These are phyloP conservation scores for Boehmeria nivea DNA, from an alignment of 306 rosid species.

Conservation along the genomic window DNA sequence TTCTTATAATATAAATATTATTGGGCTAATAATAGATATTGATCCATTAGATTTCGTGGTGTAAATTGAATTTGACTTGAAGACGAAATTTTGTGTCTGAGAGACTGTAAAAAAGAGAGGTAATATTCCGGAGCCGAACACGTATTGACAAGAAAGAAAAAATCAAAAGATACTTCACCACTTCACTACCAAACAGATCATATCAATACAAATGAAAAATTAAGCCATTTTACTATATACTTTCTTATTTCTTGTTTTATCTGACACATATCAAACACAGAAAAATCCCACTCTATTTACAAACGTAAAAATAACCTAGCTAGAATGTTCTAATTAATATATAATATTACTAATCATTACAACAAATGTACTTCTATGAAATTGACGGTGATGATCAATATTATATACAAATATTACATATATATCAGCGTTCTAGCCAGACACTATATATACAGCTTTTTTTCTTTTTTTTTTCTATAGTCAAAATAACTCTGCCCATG, in stretches of 20 bases:
- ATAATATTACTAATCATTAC: too few species aligned
- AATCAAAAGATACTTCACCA: conserved; percentile 1
- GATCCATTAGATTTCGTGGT: background rate
- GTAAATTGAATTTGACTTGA: conserved; percentile 4
- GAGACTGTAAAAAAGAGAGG: background rate
- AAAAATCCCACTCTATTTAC: too few species aligned
- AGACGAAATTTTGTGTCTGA: background rate
- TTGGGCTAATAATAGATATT: background rate
- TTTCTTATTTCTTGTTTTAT: conserved; percentile 12
- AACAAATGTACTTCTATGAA: too few species aligned
- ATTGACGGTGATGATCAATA: too few species aligned
- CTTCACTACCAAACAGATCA: conserved; percentile 6
- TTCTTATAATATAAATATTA: too few species aligned
- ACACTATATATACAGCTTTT: background rate
- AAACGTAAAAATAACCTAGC: too few species aligned
- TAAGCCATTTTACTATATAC: background rate
- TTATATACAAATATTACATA: conserved; percentile 6
- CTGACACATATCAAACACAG: too few species aligned
- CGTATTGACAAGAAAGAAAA: conserved; percentile 1
- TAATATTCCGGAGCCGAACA: background rate
- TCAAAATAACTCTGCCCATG: background rate
- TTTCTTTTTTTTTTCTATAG: background rate
- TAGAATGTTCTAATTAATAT: too few species aligned
- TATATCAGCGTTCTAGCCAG: background rate
- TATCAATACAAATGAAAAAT: background rate